phyloP scores from a whole-genome alignment of 2,329 filamentous ascomycete genomes.

The Venturia carpophila region DNA sequence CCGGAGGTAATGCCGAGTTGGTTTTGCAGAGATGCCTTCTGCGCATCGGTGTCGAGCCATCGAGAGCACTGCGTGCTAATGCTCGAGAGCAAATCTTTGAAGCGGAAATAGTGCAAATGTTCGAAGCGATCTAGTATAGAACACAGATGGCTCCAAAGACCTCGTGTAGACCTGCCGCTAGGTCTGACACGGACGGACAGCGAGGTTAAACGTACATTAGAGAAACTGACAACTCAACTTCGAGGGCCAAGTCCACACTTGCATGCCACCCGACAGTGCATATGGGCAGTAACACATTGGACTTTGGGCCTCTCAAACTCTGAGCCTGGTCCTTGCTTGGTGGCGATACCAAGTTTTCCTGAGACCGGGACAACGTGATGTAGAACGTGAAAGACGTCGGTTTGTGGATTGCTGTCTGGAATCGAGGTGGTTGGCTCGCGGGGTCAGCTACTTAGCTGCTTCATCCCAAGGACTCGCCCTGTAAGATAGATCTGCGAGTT shows the following conservation, averaged over 20 bases:
- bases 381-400: neutral
- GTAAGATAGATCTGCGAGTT: neutral
- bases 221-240: neutral
- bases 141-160: neutral
- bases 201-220: neutral
- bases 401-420: neutral
- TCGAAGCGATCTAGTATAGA: neutral
- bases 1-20: neutral
- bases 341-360: neutral
- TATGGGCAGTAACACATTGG: constrained; percentile 10
- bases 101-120: neutral
- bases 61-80: neutral
- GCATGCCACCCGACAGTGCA: neutral
- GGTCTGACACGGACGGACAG: neutral
- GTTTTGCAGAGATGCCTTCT: neutral
- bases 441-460: constrained; percentile 1
- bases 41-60: neutral
- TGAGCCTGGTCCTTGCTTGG: constrained; percentile 4
- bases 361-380: neutral
- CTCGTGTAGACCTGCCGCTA: neutral
- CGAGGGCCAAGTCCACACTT: neutral
- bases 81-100: neutral
- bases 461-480: constrained; percentile 3
- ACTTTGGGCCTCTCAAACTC: neutral
- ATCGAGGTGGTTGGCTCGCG: neutral